Evolutionary conservation across 805 yeast species (phyloP), one percentile per base, ranked within the genome.

Genomic region (Clavispora santaluciae): DNA sequence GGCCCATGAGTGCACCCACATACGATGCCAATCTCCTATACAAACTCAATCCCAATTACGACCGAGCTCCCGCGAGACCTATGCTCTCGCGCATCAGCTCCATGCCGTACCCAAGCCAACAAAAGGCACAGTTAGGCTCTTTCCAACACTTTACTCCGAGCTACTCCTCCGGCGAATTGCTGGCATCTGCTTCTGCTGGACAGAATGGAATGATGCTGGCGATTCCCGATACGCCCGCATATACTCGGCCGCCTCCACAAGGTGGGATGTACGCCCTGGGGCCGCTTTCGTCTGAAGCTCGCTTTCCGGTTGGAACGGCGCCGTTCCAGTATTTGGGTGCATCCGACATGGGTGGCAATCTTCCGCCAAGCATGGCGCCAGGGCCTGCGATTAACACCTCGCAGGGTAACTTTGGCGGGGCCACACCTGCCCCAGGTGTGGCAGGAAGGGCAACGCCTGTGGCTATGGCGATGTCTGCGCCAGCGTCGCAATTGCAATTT

Each of bases 1-100:
- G 68, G 1, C 70, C 69, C 4, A 43, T 49, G 25, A 60, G 64
- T 15, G 68, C 68, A 0, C 73, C 73, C 7, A 54, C 63, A 5
- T 66, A 57, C 42, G 56, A 63, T 46, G 61, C 71, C 3, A 36
- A 57, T 11, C 37, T 22, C 20, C 22, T 45, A 22, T 38, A 45
- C 22, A 38, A 38, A 11, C 35, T 35, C 40, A 45, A 39, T 22
- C 44, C 41, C 12, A 42, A 42, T 23, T 40, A 38, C 35, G 36
- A 15, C 11, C 23, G 6, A 11, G 35, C 15, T 2, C 15, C 22
- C 8, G 15, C 16, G 15, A 31, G 23, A n/a, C 35, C 35, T 1
- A 7, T 11, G 3, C 23, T 21, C n/a, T 18, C 35, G 35, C 35
- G 35, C 9, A 6, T 31, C 23, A 21, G 18, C 16, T 31, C 35